A percentile compares a stretch with the other conserved stretches of the same genome.
Conservation (phyloP, 2,329 filamentous ascomycete species). For the Coniosporium tulheliwenetii region DNA sequence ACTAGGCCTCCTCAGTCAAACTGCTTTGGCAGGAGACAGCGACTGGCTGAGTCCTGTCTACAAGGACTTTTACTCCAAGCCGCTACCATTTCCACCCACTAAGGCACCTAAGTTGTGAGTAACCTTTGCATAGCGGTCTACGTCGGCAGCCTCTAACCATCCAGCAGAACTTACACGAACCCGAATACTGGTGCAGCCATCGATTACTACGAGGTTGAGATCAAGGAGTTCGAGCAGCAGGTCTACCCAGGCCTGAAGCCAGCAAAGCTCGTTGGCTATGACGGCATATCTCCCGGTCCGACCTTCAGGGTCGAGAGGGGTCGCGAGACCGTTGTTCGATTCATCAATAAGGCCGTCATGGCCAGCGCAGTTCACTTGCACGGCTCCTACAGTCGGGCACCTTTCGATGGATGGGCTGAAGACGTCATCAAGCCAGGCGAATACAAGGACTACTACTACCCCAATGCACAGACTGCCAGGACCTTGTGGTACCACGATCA, state of each 20-base stretch:
- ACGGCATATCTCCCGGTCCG: conserved; percentile 39
- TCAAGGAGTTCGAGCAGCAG: conserved; percentile 23
- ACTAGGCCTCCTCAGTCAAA: too few relatives aligned
- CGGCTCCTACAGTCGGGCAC: conserved; percentile 32
- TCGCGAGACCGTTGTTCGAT: conserved; percentile 36
- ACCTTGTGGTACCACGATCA: conserved; percentile 43
- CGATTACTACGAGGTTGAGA: conserved; percentile 31
- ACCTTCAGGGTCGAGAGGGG: conserved; percentile 34
- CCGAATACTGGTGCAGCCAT: conserved; percentile 19
- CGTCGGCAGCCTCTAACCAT: not conserved
- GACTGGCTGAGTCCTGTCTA: conserved; percentile 6
- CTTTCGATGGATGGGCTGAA: conserved; percentile 39
- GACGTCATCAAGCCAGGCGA: conserved; percentile 34
- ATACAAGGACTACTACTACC: conserved; percentile 49
- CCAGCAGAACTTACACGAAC: conserved; percentile 15
- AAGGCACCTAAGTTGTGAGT: not conserved
- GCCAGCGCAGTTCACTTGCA: conserved; percentile 38
- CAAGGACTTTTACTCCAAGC: conserved; percentile 7
- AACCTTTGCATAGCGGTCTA: not conserved
- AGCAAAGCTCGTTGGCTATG: conserved; percentile 32
- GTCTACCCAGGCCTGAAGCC: conserved; percentile 26
- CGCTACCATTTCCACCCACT: conserved; percentile 7
- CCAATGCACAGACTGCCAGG: conserved; percentile 37
- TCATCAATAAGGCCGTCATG: conserved; percentile 32
- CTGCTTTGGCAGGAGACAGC: not conserved